Base-by-base conservation (phyloP, 2,329 filamentous ascomycete species). In the Ophiostoma montium region DNA sequence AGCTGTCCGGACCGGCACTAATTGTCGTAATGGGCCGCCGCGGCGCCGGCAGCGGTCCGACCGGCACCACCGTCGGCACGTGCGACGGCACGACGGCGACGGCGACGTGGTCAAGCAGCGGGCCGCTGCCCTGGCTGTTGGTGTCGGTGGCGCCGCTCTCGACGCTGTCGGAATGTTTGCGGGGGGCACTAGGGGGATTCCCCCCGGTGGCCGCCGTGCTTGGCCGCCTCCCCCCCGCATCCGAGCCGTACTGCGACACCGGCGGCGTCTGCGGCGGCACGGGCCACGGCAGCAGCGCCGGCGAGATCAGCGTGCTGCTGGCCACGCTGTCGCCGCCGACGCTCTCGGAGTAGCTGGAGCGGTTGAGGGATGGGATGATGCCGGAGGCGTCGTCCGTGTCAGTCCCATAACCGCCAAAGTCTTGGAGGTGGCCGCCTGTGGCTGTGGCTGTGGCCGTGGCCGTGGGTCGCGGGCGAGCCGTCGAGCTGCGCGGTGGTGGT, bases 211-310 rank as follows among this genome's bases (percentile, higher is more conserved):
- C n/a, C n/a, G n/a, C n/a, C n/a, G n/a, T n/a, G n/a, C n/a, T n/a
- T n/a, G n/a, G n/a, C n/a, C n/a, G n/a, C n/a, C n/a, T n/a, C n/a
- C n/a, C n/a, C 30, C 3, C 19, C 15, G 12, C 42, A 31, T 43
- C 41, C 11, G 46, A 32, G 35, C 43, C 11, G 3, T 19, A 35
- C 2, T 46, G 43, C 36, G 54, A 55, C 13, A 48, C 16, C 16
- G 53, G 50, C 38, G 55, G 53, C 42, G 52, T 54, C 23, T 54
- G 47, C 19, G 54, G 54, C 47, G 54, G 54, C 45, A 55, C 51
- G 0, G 55, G 53, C 53, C 52, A 55, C 15, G 23, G 46, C 39
- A 56, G 16, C 31, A 45, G 10, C 4, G 47, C 39, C 2, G 53
- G 55, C 33, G 55, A 56, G 18, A 52, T 35, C 13, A 54, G 16